These are phyloP conservation scores for Neoboletus magnificus DNA, from an alignment of 768 basidiomycete genomes.

Conservation along the genomic window DNA sequence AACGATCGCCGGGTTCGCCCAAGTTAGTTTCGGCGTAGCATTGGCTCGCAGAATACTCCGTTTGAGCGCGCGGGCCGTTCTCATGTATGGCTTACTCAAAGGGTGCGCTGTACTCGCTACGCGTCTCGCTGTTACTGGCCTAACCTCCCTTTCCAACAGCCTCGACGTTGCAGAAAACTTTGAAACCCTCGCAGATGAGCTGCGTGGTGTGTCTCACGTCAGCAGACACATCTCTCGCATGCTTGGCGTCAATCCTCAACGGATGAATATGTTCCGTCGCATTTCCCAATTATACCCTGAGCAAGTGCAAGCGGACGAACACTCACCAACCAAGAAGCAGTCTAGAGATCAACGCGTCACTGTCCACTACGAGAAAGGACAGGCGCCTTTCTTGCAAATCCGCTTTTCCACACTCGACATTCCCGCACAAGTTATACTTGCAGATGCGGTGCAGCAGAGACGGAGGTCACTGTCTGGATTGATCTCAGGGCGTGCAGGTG, in stretches of 20 bases:
- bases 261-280: constrained; percentile 51
- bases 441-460: constrained; percentile 14
- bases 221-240: constrained; percentile 36
- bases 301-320: constrained; percentile 3
- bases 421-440: constrained; percentile 27
- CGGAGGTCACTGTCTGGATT: constrained; percentile 13
- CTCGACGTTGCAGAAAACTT: constrained; percentile 56
- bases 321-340: constrained; percentile 5
- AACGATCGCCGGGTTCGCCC: constrained; percentile 59
- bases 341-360: constrained; percentile 45
- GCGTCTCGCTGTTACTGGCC: not conserved
- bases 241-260: constrained; percentile 51
- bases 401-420: constrained; percentile 52
- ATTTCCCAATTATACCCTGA: constrained; percentile 42
- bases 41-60: constrained; percentile 59
- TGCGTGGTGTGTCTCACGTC: constrained; percentile 22
- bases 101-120: constrained; percentile 48
- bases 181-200: constrained; percentile 40
- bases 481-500: constrained; percentile 1
- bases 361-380: constrained; percentile 40
- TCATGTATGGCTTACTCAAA: constrained; percentile 63
- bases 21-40: constrained; percentile 48
- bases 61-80: constrained; percentile 47
- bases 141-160: constrained; percentile 29
- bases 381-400: constrained; percentile 49